Percentiles rank a stretch among this genome's conserved stretches.
phyloP scores from a whole-genome alignment of 163 green algal species.

The Trebouxia gelatinosa region DNA sequence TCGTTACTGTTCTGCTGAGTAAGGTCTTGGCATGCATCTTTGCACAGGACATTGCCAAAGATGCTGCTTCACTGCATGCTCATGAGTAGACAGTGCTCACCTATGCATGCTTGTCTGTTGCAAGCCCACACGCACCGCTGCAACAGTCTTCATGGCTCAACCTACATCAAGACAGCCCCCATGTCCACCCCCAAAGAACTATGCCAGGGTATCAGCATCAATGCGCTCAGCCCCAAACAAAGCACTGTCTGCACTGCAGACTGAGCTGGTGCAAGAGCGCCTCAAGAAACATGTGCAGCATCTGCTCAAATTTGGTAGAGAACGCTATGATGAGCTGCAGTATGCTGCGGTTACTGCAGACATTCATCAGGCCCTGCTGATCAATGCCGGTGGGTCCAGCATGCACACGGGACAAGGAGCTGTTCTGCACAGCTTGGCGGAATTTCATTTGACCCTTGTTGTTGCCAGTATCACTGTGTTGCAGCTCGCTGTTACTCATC shows the following conservation, averaged over 20 bases:
- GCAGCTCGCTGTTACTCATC: too few species aligned
- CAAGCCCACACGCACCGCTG: too few species aligned
- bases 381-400: constrained; percentile 26
- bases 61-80: not conserved
- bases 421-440: too few species aligned
- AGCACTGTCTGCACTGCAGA: not conserved
- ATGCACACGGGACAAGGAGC: too few species aligned
- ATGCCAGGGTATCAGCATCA: not conserved
- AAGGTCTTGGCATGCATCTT: too few species aligned
- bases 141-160: too few species aligned
- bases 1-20: too few species aligned
- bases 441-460: too few species aligned
- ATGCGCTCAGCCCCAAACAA: not conserved
- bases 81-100: not conserved
- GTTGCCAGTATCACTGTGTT: too few species aligned
- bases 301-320: constrained; percentile 18
- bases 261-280: not conserved
- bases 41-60: too few species aligned
- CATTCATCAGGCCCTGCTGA: not conserved
- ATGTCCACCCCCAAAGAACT: not conserved
- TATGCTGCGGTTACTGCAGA: constrained; percentile 16
- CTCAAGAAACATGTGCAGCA: not conserved
- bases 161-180: too few species aligned
- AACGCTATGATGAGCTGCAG: not conserved
- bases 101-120: not conserved